These are phyloP conservation scores for Pseudogymnoascus sp. DNA, from an alignment of 2,329 filamentous ascomycete species.

Conservation along the genomic window DNA sequence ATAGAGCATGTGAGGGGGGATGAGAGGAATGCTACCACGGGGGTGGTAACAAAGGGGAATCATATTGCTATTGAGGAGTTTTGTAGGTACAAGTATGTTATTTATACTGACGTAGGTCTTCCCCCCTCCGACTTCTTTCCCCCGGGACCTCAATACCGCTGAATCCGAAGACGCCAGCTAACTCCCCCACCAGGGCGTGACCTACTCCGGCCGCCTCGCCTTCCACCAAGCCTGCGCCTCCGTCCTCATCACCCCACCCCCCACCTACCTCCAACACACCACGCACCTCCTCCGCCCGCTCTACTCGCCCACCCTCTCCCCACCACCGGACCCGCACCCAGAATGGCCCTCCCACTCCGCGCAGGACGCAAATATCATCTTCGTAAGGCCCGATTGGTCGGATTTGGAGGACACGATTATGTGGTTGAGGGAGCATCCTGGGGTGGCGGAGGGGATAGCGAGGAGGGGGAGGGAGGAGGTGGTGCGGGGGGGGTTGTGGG, in stretches of 20 bases:
- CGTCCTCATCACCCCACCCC: slow-evolving; percentile 39
- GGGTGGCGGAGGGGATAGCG: slow-evolving; percentile 39
- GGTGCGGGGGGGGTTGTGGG: slow-evolving; percentile 37
- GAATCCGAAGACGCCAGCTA: neutral
- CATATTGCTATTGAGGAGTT: slow-evolving; percentile 41
- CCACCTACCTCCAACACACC: slow-evolving; percentile 41
- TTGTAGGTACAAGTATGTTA: slow-evolving; percentile 42
- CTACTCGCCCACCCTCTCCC: slow-evolving; percentile 29
- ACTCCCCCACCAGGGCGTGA: slow-evolving; percentile 32
- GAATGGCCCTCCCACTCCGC: slow-evolving; percentile 33
- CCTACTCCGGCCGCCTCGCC: slow-evolving; percentile 43
- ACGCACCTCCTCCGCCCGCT: slow-evolving; percentile 40
- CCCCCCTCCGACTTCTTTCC: no score
- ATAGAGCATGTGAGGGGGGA: slow-evolving; percentile 32
- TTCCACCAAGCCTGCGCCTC: slow-evolving; percentile 43
- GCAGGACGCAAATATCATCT: slow-evolving; percentile 40
- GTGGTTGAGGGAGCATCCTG: slow-evolving; percentile 38
- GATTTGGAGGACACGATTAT: slow-evolving; percentile 38
- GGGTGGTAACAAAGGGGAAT: slow-evolving; percentile 31
- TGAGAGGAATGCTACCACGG: slow-evolving; percentile 18
- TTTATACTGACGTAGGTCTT: slow-evolving; percentile 37
- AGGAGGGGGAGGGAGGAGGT: slow-evolving; percentile 37
- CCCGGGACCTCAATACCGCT: no score
- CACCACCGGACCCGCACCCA: neutral
- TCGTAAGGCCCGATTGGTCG: slow-evolving; percentile 42